phyloP scores from a whole-genome alignment of 352 stramenopile species.

The Phytophthora macrochlamydospora region DNA sequence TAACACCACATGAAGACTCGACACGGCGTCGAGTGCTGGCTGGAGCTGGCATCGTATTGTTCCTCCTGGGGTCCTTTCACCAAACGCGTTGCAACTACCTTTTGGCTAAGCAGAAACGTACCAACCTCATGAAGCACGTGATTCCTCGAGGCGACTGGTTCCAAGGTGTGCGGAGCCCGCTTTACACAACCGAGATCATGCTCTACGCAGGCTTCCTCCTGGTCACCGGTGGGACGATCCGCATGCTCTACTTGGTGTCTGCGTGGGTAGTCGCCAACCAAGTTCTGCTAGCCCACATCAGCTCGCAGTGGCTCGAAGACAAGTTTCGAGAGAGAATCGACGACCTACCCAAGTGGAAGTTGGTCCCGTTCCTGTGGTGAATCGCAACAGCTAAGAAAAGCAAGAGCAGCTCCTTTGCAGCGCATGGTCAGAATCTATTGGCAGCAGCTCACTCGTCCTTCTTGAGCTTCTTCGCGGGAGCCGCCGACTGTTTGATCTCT shows the following conservation, averaged over 20 bases:
- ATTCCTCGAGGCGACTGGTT: conserved; percentile 72
- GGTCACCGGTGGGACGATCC: conserved; percentile 39
- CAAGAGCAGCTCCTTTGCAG: too few species aligned
- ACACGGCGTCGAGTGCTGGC: conserved; percentile 16
- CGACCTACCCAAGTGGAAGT: conserved; percentile 47
- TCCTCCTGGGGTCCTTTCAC: conserved; percentile 57
- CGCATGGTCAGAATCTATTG: not conserved
- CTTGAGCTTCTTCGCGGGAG: conserved; percentile 24
- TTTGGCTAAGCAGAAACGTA: conserved; percentile 60
- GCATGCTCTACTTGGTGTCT: conserved; percentile 52
- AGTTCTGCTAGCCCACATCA: conserved; percentile 54
- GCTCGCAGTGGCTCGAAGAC: conserved; percentile 54
- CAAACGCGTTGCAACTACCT: conserved; percentile 65
- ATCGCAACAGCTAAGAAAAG: not conserved
- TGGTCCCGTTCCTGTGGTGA: conserved; percentile 41
- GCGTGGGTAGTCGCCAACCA: conserved; percentile 74
- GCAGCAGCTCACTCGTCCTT: conserved; percentile 8
- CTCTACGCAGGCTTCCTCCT: conserved; percentile 64
- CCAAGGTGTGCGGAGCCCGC: conserved; percentile 58
- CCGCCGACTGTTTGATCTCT: conserved; percentile 35
- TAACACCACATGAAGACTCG: conserved; percentile 24
- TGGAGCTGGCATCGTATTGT: conserved; percentile 39
- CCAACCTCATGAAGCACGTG: conserved; percentile 52
- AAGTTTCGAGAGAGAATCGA: conserved; percentile 57
- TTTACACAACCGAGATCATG: conserved; percentile 70